A percentile compares a stretch with the other conserved stretches of the same genome.
Conservation (phyloP, 1,284 basidiomycete species). For the Volvariella surrecta region DNA sequence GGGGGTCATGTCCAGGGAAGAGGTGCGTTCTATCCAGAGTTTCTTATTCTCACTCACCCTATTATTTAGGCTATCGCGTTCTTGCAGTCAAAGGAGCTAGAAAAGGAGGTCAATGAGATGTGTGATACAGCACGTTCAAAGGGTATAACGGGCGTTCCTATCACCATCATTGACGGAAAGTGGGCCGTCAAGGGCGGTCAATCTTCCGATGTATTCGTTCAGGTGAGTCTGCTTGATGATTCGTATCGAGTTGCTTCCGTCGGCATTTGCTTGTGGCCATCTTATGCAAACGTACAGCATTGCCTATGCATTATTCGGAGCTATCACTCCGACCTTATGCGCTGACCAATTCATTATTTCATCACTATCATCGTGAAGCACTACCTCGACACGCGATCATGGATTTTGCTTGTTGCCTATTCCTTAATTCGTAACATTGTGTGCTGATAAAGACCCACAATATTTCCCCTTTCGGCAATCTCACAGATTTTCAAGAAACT, state of each 20-base stretch:
- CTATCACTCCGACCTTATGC: not conserved
- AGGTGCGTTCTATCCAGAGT: slow-evolving; percentile 33
- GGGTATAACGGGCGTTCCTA: slow-evolving; percentile 74
- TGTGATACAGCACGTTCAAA: slow-evolving; percentile 56
- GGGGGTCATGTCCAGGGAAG: slow-evolving; percentile 51
- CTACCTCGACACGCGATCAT: too few relatives aligned
- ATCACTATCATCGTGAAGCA: too few relatives aligned
- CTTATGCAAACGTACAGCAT: too few relatives aligned
- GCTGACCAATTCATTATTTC: too few relatives aligned
- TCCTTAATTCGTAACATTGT: too few relatives aligned
- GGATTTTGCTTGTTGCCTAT: too few relatives aligned
- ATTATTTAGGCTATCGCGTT: slow-evolving; percentile 44
- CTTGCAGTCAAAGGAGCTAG: slow-evolving; percentile 58
- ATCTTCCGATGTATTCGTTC: slow-evolving; percentile 59
- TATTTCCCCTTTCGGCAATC: slow-evolving; percentile 2
- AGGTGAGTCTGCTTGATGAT: slow-evolving; percentile 33
- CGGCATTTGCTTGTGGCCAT: too few relatives aligned
- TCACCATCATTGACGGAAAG: slow-evolving; percentile 70
- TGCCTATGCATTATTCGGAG: not conserved
- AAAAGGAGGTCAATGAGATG: slow-evolving; percentile 61
- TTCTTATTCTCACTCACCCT: slow-evolving; percentile 1
- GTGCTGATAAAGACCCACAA: not conserved
- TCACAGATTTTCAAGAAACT: slow-evolving; percentile 38
- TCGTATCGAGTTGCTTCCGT: not conserved
- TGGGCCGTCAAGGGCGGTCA: slow-evolving; percentile 76